phyloP scores from a whole-genome alignment of 345 rosid species.

The Salix suchowensis region DNA sequence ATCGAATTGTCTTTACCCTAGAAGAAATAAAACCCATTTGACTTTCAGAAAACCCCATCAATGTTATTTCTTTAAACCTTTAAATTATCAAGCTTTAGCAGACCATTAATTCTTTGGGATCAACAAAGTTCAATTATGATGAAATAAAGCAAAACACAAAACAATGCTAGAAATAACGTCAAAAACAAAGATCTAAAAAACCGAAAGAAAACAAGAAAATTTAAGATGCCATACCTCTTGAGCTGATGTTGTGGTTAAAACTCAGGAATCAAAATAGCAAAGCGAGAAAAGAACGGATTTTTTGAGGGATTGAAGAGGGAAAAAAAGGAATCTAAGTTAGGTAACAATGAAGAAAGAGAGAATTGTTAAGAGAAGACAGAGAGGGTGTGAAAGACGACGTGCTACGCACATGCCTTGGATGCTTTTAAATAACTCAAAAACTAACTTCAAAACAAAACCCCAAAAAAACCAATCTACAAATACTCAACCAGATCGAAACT shows the following conservation, averaged over 20 bases:
- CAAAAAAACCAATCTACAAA: too few relatives aligned
- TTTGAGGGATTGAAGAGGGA: slow-evolving; percentile 1
- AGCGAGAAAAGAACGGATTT: neutral
- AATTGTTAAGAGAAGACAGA: too few relatives aligned
- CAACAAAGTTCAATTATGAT: neutral
- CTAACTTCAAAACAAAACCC: too few relatives aligned
- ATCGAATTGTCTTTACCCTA: too few relatives aligned
- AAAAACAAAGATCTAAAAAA: neutral
- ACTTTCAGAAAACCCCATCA: too few relatives aligned
- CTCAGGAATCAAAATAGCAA: neutral
- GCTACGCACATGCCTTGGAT: too few relatives aligned
- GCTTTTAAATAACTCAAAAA: too few relatives aligned
- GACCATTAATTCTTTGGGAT: neutral
- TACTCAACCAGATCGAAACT: too few relatives aligned
- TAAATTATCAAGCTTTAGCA: neutral
- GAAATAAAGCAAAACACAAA: neutral
- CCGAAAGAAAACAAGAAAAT: neutral
- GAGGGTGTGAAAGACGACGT: too few relatives aligned
- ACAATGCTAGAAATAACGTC: neutral
- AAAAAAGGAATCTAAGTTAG: slow-evolving; percentile 26
- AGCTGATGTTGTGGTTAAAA: neutral
- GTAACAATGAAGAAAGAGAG: neutral
- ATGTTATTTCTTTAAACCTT: neutral
- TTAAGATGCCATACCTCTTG: slow-evolving; percentile 5
- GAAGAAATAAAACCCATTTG: too few relatives aligned